Percentiles rank a stretch among this genome's conserved stretches.
These are phyloP conservation scores for Fusarium stilboides DNA, from an alignment of 2,329 filamentous ascomycete species.

Conservation along the genomic window DNA sequence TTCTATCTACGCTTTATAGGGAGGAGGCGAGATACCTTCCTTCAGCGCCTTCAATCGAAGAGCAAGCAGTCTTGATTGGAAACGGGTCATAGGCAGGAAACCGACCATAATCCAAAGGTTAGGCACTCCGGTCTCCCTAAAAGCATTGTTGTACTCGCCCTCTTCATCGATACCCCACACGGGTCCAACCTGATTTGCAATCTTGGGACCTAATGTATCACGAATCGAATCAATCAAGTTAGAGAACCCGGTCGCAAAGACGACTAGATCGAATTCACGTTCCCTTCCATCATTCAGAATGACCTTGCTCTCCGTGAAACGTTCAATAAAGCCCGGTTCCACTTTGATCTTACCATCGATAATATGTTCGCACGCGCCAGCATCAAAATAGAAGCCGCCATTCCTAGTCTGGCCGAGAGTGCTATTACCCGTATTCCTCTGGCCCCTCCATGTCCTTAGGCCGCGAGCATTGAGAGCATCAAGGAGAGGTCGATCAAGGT, in stretches of 20 bases:
- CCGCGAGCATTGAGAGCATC: constrained; percentile 41
- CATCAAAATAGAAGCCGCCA: constrained; percentile 28
- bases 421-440: constrained; percentile 52
- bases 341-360: constrained; percentile 22
- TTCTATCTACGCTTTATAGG: not conserved
- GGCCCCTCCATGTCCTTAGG: constrained; percentile 53
- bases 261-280: constrained; percentile 58
- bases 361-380: constrained; percentile 15
- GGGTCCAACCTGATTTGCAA: not conserved
- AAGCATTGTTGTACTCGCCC: not conserved
- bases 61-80: not conserved
- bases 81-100: not conserved
- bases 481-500: constrained; percentile 22
- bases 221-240: not conserved
- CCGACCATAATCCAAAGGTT: not conserved
- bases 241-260: not conserved
- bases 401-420: constrained; percentile 51
- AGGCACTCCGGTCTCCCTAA: not conserved
- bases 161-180: not conserved
- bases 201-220: not conserved
- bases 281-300: constrained; percentile 52
- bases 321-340: constrained; percentile 45
- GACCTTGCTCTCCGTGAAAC: constrained; percentile 53
- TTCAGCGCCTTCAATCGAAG: not conserved
- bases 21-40: not conserved